phyloP scores from a whole-genome alignment of 352 stramenopile genomes.

The Thalassiosira ordinaria region DNA sequence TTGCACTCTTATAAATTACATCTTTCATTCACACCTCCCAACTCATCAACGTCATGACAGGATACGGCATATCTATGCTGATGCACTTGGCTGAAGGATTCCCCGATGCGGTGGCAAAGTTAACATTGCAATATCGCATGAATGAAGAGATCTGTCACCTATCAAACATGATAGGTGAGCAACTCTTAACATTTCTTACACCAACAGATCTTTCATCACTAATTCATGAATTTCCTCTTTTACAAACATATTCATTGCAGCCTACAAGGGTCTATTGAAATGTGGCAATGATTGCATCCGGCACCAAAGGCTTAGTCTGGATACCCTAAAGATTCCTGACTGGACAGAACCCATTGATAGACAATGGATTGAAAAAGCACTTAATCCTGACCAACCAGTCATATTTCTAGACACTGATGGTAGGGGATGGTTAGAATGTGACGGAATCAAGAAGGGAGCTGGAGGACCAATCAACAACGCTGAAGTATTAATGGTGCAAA shows the following conservation, averaged over 20 bases:
- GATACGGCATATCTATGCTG: conserved; percentile 89
- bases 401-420: conserved; percentile 81
- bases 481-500: conserved; percentile 66
- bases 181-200: too few species aligned
- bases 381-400: conserved; percentile 66
- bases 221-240: too few species aligned
- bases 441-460: conserved; percentile 26
- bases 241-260: too few species aligned
- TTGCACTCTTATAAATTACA: too few species aligned
- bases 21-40: too few species aligned
- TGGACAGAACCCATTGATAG: conserved; percentile 28
- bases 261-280: conserved; percentile 90
- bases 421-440: conserved; percentile 53
- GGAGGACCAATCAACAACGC: conserved; percentile 69
- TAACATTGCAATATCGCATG: conserved; percentile 99
- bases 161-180: conserved; percentile 89
- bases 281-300: conserved; percentile 87
- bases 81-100: conserved; percentile 91
- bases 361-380: conserved; percentile 61
- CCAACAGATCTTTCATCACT: too few species aligned
- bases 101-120: conserved; percentile 89
- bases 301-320: conserved; percentile 63
- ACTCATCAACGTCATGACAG: conserved; percentile 33
- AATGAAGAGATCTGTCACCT: conserved; percentile 95
- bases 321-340: conserved; percentile 38